Conservation (phyloP, 1,284 basidiomycete species). For the Cryptococcus wingfieldii region DNA sequence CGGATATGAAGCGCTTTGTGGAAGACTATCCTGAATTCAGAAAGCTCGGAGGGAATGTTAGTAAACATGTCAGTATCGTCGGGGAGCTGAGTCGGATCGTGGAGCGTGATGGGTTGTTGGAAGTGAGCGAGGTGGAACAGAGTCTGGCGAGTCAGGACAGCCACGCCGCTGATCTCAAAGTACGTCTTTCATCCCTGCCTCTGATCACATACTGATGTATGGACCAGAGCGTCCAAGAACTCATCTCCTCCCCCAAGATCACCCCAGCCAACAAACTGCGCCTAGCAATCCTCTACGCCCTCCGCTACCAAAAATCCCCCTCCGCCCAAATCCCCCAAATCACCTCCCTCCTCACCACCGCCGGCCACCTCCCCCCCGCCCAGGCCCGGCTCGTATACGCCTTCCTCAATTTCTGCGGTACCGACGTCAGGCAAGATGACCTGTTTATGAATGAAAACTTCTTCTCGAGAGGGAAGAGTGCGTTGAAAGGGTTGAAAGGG, state of each 20-base stretch:
- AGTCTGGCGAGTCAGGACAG: conserved; percentile 88
- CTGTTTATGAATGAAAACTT: conserved; percentile 94
- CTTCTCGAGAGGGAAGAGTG: conserved; percentile 88
- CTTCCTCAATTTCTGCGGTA: conserved; percentile 86
- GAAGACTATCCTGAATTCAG: conserved; percentile 98
- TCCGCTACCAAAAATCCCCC: conserved; percentile 91
- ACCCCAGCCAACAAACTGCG: conserved; percentile 79
- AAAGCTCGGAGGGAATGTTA: conserved; percentile 94
- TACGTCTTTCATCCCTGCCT: conserved; percentile 40
- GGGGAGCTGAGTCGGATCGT: conserved; percentile 92
- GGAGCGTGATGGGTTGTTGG: conserved; percentile 75
- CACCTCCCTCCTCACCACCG: conserved; percentile 73
- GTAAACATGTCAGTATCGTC: conserved; percentile 94
- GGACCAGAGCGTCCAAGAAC: conserved; percentile 67
- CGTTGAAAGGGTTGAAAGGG: conserved; percentile 93
- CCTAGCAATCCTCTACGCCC: conserved; percentile 87
- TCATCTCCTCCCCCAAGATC: conserved; percentile 66
- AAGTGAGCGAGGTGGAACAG: conserved; percentile 93
- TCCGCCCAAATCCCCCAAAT: conserved; percentile 76
- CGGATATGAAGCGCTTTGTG: conserved; percentile 96
- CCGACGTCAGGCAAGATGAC: conserved; percentile 95
- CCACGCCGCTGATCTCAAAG: conserved; percentile 73
- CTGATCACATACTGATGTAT: not conserved
- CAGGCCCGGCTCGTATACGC: conserved; percentile 90
- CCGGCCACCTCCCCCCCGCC: conserved; percentile 69